A percentile compares a stretch with the other conserved stretches of the same genome.
phyloP scores from a whole-genome alignment of 257 asterid species.

The Striga asiatica region DNA sequence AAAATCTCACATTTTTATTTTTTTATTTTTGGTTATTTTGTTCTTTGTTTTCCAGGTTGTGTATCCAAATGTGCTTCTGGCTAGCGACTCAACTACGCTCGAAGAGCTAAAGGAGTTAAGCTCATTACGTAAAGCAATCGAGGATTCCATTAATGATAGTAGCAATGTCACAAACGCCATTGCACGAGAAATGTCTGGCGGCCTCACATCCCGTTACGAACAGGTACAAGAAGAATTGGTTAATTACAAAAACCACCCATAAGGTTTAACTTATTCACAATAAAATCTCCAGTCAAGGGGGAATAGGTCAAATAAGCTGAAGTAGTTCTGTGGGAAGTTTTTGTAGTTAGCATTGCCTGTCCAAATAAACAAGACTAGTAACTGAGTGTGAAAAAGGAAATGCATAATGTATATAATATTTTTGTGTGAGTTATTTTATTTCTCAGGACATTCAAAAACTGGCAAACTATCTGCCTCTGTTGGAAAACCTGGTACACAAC shows the following conservation, averaged over 20 bases:
- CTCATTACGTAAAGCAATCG: constrained; percentile 42
- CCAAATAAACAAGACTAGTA: too few relatives aligned
- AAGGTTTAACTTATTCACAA: too few relatives aligned
- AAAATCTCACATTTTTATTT: too few relatives aligned
- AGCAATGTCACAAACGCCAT: constrained; percentile 36
- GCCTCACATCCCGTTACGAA: constrained; percentile 38
- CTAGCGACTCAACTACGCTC: constrained; percentile 30
- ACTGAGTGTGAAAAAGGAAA: too few relatives aligned
- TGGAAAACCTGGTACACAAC: constrained; percentile 36
- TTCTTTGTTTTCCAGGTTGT: constrained; percentile 29
- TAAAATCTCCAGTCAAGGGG: too few relatives aligned
- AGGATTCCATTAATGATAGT: constrained; percentile 31
- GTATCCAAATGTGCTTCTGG: constrained; percentile 25
- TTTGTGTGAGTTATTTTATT: too few relatives aligned
- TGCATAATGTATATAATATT: too few relatives aligned
- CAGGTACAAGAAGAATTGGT: constrained; percentile 27
- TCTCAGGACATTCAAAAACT: constrained; percentile 47
- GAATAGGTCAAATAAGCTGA: too few relatives aligned
- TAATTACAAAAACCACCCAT: too few relatives aligned
- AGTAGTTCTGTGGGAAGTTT: too few relatives aligned
- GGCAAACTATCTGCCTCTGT: constrained; percentile 47
- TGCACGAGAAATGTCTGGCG: constrained; percentile 69
- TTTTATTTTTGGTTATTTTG: too few relatives aligned
- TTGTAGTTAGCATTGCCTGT: too few relatives aligned
- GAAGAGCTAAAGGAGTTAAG: constrained; percentile 53